phyloP scores from a whole-genome alignment of 805 yeast species.

The Ogataea nonfermentans region DNA sequence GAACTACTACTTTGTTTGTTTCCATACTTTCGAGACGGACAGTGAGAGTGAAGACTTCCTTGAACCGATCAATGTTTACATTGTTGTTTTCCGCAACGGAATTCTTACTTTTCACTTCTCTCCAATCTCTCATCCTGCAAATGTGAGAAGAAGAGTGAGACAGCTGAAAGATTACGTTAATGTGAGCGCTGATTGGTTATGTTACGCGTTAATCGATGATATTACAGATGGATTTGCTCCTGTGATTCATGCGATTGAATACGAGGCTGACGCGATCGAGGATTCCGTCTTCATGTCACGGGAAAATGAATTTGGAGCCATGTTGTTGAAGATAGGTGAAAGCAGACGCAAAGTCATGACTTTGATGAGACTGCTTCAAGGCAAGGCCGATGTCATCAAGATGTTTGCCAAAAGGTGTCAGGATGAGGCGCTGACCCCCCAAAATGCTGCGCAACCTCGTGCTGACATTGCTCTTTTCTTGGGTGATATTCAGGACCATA shows the following conservation, averaged over 20 bases:
- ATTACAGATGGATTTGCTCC: conserved; percentile 85
- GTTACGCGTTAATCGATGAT: conserved; percentile 80
- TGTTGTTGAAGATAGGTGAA: conserved; percentile 84
- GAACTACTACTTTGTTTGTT: conserved; percentile 90
- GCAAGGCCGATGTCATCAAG: conserved; percentile 93
- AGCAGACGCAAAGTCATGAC: conserved; percentile 92
- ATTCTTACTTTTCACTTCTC: conserved; percentile 67
- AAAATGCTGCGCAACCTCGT: conserved; percentile 57
- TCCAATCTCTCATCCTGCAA: conserved; percentile 67
- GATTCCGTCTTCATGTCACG: conserved; percentile 82
- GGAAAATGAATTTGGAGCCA: conserved; percentile 67
- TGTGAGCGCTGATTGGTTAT: conserved; percentile 78
- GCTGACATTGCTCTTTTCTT: conserved; percentile 88
- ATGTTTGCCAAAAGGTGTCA: conserved; percentile 96
- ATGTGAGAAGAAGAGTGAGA: conserved; percentile 78
- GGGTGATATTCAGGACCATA: conserved; percentile 97
- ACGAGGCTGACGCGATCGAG: conserved; percentile 80
- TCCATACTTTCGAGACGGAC: conserved; percentile 93
- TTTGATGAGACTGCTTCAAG: conserved; percentile 80
- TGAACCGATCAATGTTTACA: conserved; percentile 75
- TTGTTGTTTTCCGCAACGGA: conserved; percentile 69
- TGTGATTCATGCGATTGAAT: conserved; percentile 70
- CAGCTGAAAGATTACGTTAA: conserved; percentile 75
- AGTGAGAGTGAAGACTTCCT: conserved; percentile 76
- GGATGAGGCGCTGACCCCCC: conserved; percentile 49